Evolutionary conservation across 441 rosid genomes (phyloP), one percentile per base, ranked within the genome.

Genomic region (Flueggea neowawraea): DNA sequence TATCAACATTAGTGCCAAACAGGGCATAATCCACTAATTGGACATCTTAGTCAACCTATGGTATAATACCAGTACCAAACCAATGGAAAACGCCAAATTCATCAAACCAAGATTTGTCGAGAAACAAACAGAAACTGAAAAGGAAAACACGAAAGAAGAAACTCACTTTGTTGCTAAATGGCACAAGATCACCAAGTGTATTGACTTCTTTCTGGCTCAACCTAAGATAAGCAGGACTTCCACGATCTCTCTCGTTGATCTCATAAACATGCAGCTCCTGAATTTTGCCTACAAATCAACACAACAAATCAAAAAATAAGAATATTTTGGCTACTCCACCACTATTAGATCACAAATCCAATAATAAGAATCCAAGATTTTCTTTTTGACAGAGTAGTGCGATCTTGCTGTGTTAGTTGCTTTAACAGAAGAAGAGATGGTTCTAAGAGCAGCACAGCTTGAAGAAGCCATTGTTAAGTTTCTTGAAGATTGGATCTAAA

Each of bases 181-280:
- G 97, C 31, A 92, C 87, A 16, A 92, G 94, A 78, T 92, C 97
- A 1, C 98, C 97, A n/a, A 92, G 84, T 28, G 90, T 79, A 52
- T 84, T 87, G 22, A 80, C 85, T 16, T 84, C n/a, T 33, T 82
- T 91, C 77, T 87, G 86, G 58, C 95, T 86, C 63, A 91, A 71
- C 12, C 84, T 82, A 47, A 91, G 84, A 73, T 75, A 81, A 10
- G 92, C 93, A 0, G 97, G 97, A 67, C 98, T 92, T 31, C 83
- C 79, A 50, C 97, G 80, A 73, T 92, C 98, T 64, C 86, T 69
- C 67, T 92, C 97, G 64, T 90, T 92, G 57, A 92, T 68, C 84
- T 92, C 97, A 70, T 92, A 92, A 52, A 90, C 89, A 50, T 7
- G 14, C 11, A 92, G 79, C 53, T 90, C 94, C 67, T 92, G 98